Evolutionary conservation across 2,329 filamentous ascomycete genomes (phyloP).

Genomic region (Ophiosphaerella narmari): DNA sequence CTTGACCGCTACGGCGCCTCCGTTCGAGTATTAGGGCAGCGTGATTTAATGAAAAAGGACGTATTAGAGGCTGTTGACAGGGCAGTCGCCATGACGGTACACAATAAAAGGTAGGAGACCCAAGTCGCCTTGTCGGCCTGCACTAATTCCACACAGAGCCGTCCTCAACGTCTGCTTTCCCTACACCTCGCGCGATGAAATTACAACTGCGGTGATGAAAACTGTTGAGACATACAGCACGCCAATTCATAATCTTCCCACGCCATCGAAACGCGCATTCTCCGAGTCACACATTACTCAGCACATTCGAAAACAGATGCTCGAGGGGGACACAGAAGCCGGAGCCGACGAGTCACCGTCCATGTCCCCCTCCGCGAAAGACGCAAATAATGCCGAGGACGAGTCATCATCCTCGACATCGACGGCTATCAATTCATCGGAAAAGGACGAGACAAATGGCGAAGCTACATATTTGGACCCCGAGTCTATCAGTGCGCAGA

Average conservation of each 20-base stretch:
- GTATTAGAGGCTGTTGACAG: constrained; percentile 87
- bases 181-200: constrained; percentile 94
- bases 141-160: constrained; percentile 49
- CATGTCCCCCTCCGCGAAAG: constrained; percentile 44
- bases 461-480: constrained; percentile 64
- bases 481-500: constrained; percentile 83
- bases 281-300: constrained; percentile 86
- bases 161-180: constrained; percentile 96
- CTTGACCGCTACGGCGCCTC: constrained; percentile 90
- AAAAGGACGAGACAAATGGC: constrained; percentile 32
- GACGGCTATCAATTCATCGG: constrained; percentile 41
- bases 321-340: constrained; percentile 47
- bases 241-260: constrained; percentile 62
- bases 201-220: constrained; percentile 83
- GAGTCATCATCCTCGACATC: constrained; percentile 45
- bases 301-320: constrained; percentile 67
- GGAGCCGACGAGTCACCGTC: constrained; percentile 36
- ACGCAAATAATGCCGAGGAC: constrained; percentile 28
- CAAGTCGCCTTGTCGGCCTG: background rate
- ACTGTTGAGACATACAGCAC: constrained; percentile 87
- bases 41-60: constrained; percentile 81
- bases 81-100: constrained; percentile 82
- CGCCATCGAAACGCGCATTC: constrained; percentile 68
- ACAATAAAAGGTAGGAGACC: constrained; percentile 75
- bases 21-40: constrained; percentile 82